phyloP scores from a whole-genome alignment of 257 asterid genomes.

The Cordia subcordata region DNA sequence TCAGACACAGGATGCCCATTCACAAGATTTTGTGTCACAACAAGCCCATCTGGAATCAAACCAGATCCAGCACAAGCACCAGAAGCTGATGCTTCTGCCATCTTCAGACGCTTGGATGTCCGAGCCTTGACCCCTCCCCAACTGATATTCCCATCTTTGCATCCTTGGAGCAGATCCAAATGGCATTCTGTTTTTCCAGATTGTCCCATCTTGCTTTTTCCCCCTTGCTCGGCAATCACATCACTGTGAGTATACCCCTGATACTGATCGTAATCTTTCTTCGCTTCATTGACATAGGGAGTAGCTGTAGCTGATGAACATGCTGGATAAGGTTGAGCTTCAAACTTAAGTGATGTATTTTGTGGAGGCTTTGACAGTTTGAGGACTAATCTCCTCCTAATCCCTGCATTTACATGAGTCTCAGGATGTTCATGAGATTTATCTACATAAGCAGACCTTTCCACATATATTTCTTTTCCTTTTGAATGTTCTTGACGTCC shows the following conservation, averaged over 20 bases:
- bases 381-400: conserved; percentile 68
- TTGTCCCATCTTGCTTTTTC: conserved; percentile 28
- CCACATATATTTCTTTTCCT: conserved; percentile 66
- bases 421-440: conserved; percentile 39
- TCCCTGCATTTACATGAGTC: conserved; percentile 37
- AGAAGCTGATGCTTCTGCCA: conserved; percentile 47
- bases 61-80: conserved; percentile 34
- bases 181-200: conserved; percentile 28
- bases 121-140: conserved; percentile 96
- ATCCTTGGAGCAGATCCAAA: conserved; percentile 69
- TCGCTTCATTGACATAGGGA: conserved; percentile 27
- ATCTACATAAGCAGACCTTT: conserved; percentile 39
- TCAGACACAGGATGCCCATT: conserved; percentile 31
- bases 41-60: conserved; percentile 35
- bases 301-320: conserved; percentile 49
- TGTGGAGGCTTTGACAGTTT: conserved; percentile 57
- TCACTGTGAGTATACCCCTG: conserved; percentile 22
- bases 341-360: conserved; percentile 23
- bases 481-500: conserved; percentile 46
- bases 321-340: conserved; percentile 31
- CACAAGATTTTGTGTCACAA: conserved; percentile 32
- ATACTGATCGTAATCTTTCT: conserved; percentile 17
- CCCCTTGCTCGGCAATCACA: conserved; percentile 35
- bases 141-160: conserved; percentile 55
- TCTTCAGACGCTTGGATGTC: conserved; percentile 65